These are phyloP conservation scores for Paraphoma sp. DNA, from an alignment of 2,329 filamentous ascomycete species.

Conservation along the genomic window DNA sequence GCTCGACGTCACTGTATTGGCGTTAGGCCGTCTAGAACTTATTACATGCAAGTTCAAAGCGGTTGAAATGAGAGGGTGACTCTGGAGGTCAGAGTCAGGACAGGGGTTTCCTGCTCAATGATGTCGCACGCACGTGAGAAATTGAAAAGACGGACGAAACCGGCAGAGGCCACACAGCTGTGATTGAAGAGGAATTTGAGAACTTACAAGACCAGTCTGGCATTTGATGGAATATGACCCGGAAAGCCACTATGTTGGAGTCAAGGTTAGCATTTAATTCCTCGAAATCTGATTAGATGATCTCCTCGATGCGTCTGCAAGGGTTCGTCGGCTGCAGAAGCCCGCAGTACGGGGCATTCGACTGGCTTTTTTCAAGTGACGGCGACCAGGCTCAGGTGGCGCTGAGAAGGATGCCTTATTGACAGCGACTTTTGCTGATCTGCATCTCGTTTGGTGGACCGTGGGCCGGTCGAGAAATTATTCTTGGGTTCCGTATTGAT, in stretches of 20 bases:
- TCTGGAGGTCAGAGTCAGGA: too few relatives aligned
- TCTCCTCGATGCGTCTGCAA: neutral
- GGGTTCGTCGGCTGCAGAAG: slow-evolving; percentile 1
- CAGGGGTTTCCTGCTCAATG: too few relatives aligned
- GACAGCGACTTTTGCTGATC: neutral
- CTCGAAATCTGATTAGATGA: slow-evolving; percentile 13
- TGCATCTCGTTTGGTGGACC: neutral
- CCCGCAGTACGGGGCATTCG: neutral
- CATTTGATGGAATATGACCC: slow-evolving; percentile 74
- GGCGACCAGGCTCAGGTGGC: neutral
- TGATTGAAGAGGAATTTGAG: neutral
- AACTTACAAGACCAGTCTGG: slow-evolving; percentile 84
- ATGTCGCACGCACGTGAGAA: too few relatives aligned
- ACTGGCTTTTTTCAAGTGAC: neutral
- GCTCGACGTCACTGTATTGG: slow-evolving; percentile 67
- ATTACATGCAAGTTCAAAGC: neutral
- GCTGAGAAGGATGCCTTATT: neutral
- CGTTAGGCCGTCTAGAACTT: slow-evolving; percentile 12
- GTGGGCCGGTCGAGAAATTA: neutral
- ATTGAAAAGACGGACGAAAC: too few relatives aligned
- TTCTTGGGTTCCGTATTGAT: neutral
- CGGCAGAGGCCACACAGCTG: too few relatives aligned
- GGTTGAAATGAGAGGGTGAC: neutral
- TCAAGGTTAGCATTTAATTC: slow-evolving; percentile 25
- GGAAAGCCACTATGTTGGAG: slow-evolving; percentile 71